These are phyloP conservation scores for Clavaria fumosa DNA, from an alignment of 768 basidiomycete genomes.

Conservation along the genomic window DNA sequence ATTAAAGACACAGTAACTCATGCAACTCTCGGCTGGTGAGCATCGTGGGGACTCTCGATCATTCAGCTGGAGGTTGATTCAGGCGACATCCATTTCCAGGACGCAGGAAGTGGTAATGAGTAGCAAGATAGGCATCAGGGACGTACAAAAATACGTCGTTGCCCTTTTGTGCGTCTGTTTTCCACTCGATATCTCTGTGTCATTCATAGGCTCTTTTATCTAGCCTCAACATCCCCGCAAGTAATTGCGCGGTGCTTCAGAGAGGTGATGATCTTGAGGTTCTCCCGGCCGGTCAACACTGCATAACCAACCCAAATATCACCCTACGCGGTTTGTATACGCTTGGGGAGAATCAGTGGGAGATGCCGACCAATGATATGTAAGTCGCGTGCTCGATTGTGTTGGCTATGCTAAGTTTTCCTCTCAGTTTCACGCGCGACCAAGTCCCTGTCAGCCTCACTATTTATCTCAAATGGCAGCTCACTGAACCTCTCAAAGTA, in stretches of 20 bases:
- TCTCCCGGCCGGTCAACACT: conserved; percentile 69
- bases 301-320: conserved; percentile 71
- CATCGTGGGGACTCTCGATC: conserved; percentile 4
- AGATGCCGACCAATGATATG: conserved; percentile 85
- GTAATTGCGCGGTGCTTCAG: conserved; percentile 76
- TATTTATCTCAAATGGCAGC: conserved; percentile 69
- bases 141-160: conserved; percentile 53
- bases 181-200: not conserved
- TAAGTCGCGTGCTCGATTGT: conserved; percentile 19
- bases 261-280: conserved; percentile 66
- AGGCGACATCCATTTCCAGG: conserved; percentile 14
- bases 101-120: conserved; percentile 71
- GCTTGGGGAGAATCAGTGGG: conserved; percentile 69
- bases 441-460: conserved; percentile 77
- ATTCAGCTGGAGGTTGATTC: conserved; percentile 13
- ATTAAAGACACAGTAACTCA: conserved; percentile 51
- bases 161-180: conserved; percentile 49
- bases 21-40: conserved; percentile 38
- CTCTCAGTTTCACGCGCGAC: conserved; percentile 59
- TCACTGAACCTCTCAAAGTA: conserved; percentile 27
- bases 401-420: not conserved
- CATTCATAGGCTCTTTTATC: not conserved
- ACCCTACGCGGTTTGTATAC: conserved; percentile 70
- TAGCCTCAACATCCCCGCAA: conserved; percentile 73
- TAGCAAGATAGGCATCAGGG: conserved; percentile 30